Evolutionary conservation across 1,139 yeast species (phyloP).

Genomic region (Scheffersomyces titani): DNA sequence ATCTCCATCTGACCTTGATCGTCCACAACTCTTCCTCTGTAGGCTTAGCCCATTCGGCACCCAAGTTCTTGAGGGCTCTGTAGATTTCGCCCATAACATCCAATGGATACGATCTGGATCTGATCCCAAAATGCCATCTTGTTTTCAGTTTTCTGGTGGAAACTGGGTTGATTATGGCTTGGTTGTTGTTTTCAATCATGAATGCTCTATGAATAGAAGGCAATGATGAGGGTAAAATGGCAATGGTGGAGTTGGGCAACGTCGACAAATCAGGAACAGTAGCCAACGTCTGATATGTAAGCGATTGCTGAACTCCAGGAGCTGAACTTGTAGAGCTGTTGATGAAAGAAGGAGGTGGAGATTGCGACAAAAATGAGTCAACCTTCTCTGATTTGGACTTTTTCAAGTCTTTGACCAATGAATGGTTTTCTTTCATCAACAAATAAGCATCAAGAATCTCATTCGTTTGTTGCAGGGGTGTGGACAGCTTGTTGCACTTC

Average conservation of each 20-base stretch:
- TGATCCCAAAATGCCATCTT: slow-evolving; percentile 98
- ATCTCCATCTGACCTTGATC: slow-evolving; percentile 93
- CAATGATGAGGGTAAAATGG: slow-evolving; percentile 88
- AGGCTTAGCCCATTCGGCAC: slow-evolving; percentile 97
- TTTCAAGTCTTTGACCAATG: slow-evolving; percentile 65
- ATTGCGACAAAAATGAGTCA: slow-evolving; percentile 52
- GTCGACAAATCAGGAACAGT: slow-evolving; percentile 53
- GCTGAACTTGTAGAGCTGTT: slow-evolving; percentile 25
- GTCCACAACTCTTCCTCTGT: slow-evolving; percentile 96
- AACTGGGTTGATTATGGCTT: slow-evolving; percentile 67
- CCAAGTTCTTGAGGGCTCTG: slow-evolving; percentile 87
- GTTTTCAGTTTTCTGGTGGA: slow-evolving; percentile 86
- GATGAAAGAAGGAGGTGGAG: slow-evolving; percentile 44
- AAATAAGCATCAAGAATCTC: slow-evolving; percentile 93
- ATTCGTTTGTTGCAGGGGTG: slow-evolving; percentile 43
- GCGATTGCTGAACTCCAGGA: slow-evolving; percentile 50
- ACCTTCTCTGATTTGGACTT: slow-evolving; percentile 51
- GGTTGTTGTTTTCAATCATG: slow-evolving; percentile 64
- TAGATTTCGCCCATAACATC: slow-evolving; percentile 99
- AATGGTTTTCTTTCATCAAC: slow-evolving; percentile 81
- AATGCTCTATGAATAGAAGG: slow-evolving; percentile 94
- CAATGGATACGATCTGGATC: slow-evolving; percentile 93
- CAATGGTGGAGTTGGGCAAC: slow-evolving; percentile 69
- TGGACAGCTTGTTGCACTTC: slow-evolving; percentile 42
- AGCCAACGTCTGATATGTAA: slow-evolving; percentile 52